Conservation (phyloP, 2,329 filamentous ascomycete genomes). For the Salinomyces thailandicus region DNA sequence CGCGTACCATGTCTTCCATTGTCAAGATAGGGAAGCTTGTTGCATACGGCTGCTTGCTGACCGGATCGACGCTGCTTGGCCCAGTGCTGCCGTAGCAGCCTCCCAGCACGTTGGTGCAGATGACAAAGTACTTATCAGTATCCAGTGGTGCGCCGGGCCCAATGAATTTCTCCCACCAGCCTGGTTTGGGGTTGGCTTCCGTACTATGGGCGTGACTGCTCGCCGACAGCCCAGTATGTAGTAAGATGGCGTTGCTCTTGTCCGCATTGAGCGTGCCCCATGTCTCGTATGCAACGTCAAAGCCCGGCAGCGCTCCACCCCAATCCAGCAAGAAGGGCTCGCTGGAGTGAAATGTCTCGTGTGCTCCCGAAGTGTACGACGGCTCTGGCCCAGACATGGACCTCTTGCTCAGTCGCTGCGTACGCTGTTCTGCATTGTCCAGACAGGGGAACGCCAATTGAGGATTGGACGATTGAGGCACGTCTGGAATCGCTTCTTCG, state of each 20-base stretch:
- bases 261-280: constrained; percentile 76
- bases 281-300: constrained; percentile 83
- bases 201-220: constrained; percentile 95
- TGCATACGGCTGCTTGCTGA: constrained; percentile 78
- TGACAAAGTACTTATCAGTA: constrained; percentile 82
- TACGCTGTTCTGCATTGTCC: constrained; percentile 64
- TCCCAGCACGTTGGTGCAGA: constrained; percentile 94
- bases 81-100: constrained; percentile 95
- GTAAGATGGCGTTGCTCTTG: constrained; percentile 76
- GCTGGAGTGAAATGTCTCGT: constrained; percentile 62
- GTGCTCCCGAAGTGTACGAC: constrained; percentile 83
- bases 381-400: constrained; percentile 72
- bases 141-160: constrained; percentile 76
- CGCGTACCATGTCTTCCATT: constrained; percentile 93
- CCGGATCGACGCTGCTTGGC: constrained; percentile 76
- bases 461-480: constrained; percentile 54
- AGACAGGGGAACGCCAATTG: constrained; percentile 85
- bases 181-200: constrained; percentile 70
- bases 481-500: constrained; percentile 2
- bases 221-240: constrained; percentile 92
- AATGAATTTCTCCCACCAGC: constrained; percentile 99
- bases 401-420: constrained; percentile 62
- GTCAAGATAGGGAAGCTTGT: constrained; percentile 93
- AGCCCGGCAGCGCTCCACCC: constrained; percentile 83
- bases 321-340: constrained; percentile 79